These are phyloP conservation scores for Solanum hybrid DNA, from an alignment of 305 asterid genomes.

Conservation along the genomic window DNA sequence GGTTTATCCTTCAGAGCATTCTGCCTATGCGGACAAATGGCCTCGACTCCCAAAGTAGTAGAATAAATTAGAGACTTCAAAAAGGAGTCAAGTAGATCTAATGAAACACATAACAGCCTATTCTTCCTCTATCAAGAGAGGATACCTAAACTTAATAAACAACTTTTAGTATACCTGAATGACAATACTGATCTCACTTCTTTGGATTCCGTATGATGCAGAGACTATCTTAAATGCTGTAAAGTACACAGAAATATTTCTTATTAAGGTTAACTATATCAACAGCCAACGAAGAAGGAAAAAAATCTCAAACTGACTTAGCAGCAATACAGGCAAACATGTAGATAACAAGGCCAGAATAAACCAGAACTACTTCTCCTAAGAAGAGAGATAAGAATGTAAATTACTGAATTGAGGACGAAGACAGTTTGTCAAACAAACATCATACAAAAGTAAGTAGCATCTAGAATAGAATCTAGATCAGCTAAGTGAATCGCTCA, in stretches of 20 bases:
- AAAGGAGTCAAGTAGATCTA: background rate
- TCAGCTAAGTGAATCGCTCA: no score
- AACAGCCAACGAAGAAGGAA: background rate
- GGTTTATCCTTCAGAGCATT: background rate
- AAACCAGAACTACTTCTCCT: constrained; percentile 88
- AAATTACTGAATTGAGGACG: background rate
- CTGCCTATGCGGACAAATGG: background rate
- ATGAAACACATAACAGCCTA: background rate
- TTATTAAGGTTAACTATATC: background rate
- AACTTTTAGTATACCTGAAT: no score
- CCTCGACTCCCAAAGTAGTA: background rate
- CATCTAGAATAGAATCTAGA: no score
- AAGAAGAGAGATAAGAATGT: constrained; percentile 19
- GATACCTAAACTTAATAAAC: background rate
- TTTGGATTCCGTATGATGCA: no score
- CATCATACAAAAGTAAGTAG: background rate
- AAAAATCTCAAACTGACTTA: background rate
- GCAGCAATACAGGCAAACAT: constrained; percentile 32
- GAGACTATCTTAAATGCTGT: no score
- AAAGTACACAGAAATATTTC: no score
- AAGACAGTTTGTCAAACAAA: background rate
- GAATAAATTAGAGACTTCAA: background rate
- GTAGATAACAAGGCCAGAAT: constrained; percentile 71
- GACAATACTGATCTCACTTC: no score
- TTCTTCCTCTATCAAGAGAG: constrained; percentile 8